Percentiles rank a stretch among this genome's conserved stretches.
These are phyloP conservation scores for Scenedesmus sp. DNA, from an alignment of 163 green algal species.

Conservation along the genomic window DNA sequence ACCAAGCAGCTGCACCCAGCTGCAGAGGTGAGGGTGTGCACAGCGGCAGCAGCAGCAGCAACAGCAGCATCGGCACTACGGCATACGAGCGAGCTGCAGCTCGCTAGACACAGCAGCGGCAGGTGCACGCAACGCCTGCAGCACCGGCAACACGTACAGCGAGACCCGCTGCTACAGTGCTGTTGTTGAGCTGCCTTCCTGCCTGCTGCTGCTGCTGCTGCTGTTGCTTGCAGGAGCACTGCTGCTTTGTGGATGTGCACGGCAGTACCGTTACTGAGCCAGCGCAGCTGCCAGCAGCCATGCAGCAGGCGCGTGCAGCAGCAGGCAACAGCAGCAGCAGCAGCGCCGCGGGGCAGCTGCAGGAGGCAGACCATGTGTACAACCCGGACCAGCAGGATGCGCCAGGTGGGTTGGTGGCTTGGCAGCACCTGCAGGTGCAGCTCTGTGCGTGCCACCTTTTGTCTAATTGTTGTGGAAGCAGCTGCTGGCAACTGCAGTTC, in stretches of 20 bases:
- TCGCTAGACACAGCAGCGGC: background rate
- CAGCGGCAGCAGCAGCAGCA: background rate
- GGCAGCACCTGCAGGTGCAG: background rate
- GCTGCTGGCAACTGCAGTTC: too few relatives aligned
- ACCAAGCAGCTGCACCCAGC: conserved; percentile 60
- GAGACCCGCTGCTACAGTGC: too few relatives aligned
- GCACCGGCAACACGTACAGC: background rate
- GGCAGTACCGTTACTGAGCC: conserved; percentile 42
- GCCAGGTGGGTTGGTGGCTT: background rate
- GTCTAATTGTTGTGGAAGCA: too few relatives aligned
- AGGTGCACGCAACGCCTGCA: background rate
- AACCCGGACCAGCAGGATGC: conserved; percentile 44
- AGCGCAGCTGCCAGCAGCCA: conserved; percentile 34
- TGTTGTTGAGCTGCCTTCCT: too few relatives aligned
- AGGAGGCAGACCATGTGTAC: conserved; percentile 68
- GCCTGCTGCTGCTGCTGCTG: background rate
- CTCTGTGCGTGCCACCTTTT: too few relatives aligned
- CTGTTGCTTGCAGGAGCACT: conserved; percentile 51
- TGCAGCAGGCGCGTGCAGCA: background rate
- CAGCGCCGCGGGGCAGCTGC: conserved; percentile 45
- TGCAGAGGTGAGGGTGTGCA: background rate
- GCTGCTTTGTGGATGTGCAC: conserved; percentile 74
- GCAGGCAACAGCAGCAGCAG: background rate
- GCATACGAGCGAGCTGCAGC: background rate
- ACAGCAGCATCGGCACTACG: background rate